Evolutionary conservation across 495 filamentous ascomycete species (phyloP).

Genomic region (Penicillium cinerascens): DNA sequence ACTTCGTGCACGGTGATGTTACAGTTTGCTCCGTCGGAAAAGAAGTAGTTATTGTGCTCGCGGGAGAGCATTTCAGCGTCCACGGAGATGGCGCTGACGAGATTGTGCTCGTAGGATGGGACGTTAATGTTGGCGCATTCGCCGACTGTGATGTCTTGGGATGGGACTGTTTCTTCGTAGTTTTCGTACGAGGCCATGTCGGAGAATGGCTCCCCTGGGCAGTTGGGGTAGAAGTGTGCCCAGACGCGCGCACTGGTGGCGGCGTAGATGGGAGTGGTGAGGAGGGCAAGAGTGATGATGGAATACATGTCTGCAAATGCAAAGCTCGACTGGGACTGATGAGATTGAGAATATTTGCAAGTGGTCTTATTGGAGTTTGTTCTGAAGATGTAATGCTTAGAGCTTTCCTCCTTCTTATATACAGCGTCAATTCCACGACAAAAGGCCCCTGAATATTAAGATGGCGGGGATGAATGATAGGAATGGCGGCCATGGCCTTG

Average conservation of each 20-base stretch:
- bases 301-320: slow-evolving; percentile 17
- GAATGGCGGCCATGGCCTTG: slow-evolving; percentile 16
- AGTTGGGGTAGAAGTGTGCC: slow-evolving; percentile 39
- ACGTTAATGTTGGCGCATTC: slow-evolving; percentile 32
- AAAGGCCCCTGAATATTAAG: slow-evolving; percentile 7
- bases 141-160: slow-evolving; percentile 23
- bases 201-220: slow-evolving; percentile 25
- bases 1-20: slow-evolving; percentile 38
- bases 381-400: not conserved
- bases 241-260: slow-evolving; percentile 27
- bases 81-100: slow-evolving; percentile 33
- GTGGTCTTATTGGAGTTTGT: not conserved
- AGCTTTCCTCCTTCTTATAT: slow-evolving; percentile 11
- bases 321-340: not conserved
- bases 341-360: not conserved
- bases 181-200: slow-evolving; percentile 27
- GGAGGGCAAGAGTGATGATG: slow-evolving; percentile 23
- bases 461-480: slow-evolving; percentile 29
- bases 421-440: slow-evolving; percentile 5
- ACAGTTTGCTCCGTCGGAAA: slow-evolving; percentile 22
- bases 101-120: slow-evolving; percentile 23
- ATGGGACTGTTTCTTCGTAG: slow-evolving; percentile 24
- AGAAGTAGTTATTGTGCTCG: slow-evolving; percentile 12
- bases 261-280: slow-evolving; percentile 23
- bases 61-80: slow-evolving; percentile 24